Evolutionary conservation across 176 grass and related monocot genomes (phyloP).

Genomic region (Bonia amplexicaulis): DNA sequence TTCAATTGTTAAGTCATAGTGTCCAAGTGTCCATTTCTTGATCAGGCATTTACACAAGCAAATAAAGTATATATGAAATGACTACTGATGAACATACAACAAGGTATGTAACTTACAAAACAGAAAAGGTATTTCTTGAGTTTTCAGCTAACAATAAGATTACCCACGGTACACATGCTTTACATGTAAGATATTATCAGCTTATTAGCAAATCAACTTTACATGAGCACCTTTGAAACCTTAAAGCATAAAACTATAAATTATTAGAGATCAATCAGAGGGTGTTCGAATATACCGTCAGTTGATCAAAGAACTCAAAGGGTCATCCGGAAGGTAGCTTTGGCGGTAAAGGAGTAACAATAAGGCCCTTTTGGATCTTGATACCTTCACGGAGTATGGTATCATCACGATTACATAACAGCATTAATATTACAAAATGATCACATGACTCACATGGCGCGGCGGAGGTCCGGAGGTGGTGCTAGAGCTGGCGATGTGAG

Average conservation of each 20-base stretch:
- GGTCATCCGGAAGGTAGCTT: constrained; percentile 91
- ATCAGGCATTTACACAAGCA: constrained; percentile 21
- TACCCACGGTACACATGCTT: neutral
- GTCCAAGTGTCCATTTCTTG: neutral
- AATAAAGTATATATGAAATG: constrained; percentile 1
- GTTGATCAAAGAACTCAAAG: constrained; percentile 94
- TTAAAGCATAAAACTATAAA: neutral
- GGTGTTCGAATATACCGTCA: constrained; percentile 22
- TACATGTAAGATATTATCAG: constrained; percentile 8
- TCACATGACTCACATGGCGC: no score
- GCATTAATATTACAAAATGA: neutral
- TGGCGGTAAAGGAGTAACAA: constrained; percentile 91
- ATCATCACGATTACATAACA: constrained; percentile 23
- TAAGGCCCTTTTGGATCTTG: constrained; percentile 64
- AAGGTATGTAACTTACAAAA: neutral
- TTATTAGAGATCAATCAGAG: constrained; percentile 6
- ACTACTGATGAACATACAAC: neutral
- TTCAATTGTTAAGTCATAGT: neutral
- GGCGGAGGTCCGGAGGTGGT: no score
- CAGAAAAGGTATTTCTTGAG: neutral
- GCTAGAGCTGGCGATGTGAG: no score
- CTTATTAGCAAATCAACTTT: neutral
- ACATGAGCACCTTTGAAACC: neutral
- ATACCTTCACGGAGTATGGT: constrained; percentile 55
- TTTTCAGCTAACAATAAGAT: neutral